phyloP scores from a whole-genome alignment of 2,329 filamentous ascomycete species.

The Hypoxylon sp. region DNA sequence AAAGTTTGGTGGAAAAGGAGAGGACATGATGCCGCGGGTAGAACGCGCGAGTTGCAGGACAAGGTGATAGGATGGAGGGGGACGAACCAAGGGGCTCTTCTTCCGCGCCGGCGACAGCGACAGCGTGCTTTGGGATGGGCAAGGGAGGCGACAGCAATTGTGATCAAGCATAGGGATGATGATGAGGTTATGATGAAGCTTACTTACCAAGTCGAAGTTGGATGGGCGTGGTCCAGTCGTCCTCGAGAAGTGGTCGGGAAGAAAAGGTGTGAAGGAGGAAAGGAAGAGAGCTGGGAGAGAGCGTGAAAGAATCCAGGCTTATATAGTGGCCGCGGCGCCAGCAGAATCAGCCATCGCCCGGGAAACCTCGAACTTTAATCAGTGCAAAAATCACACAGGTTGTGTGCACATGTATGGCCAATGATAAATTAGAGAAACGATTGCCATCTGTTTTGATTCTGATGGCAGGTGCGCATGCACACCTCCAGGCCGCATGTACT shows the following conservation, averaged over 20 bases:
- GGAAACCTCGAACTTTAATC: neutral
- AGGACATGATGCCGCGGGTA: neutral
- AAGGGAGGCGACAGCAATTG: neutral
- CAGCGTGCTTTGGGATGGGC: neutral
- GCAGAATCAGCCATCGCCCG: constrained; percentile 3
- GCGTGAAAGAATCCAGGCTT: neutral
- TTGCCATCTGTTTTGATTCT: neutral
- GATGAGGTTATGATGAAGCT: neutral
- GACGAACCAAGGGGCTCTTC: neutral
- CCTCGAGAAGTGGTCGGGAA: neutral
- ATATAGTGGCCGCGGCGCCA: neutral
- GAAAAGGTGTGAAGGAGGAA: neutral
- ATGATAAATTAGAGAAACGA: neutral
- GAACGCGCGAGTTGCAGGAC: neutral
- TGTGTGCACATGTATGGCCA: neutral
- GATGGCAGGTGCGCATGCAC: neutral
- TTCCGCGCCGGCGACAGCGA: neutral
- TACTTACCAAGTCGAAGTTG: constrained; percentile 7
- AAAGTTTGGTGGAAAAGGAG: neutral
- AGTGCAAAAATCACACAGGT: neutral
- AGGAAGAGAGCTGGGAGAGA: neutral
- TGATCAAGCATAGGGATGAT: neutral
- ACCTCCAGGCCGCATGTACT: neutral
- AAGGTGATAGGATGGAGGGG: neutral
- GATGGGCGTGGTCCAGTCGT: neutral